phyloP scores from a whole-genome alignment of 2,329 filamentous ascomycete genomes.

The Fusarium goolgardi region DNA sequence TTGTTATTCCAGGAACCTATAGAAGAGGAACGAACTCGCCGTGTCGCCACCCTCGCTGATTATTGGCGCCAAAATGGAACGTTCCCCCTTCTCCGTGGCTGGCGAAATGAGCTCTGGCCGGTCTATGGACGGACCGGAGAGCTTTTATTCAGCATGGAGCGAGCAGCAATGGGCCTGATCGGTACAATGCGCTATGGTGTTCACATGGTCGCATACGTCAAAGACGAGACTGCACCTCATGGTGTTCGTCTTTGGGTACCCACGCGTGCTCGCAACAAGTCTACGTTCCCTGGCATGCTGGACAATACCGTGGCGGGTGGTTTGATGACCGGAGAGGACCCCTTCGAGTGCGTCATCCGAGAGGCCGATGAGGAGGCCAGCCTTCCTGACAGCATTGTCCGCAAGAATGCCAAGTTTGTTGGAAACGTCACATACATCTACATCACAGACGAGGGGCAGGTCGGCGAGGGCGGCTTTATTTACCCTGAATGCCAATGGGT shows the following conservation, averaged over 20 bases:
- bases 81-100: conserved; percentile 81
- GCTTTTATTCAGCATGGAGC: conserved; percentile 79
- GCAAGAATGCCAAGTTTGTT: conserved; percentile 65
- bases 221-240: conserved; percentile 53
- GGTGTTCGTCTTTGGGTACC: conserved; percentile 88
- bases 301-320: conserved; percentile 92
- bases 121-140: conserved; percentile 74
- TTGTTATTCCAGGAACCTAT: conserved; percentile 69
- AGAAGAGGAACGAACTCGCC: conserved; percentile 70
- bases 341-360: conserved; percentile 83
- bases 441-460: conserved; percentile 78
- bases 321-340: conserved; percentile 81
- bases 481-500: conserved; percentile 94
- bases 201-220: conserved; percentile 81
- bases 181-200: conserved; percentile 83
- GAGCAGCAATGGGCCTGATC: conserved; percentile 78
- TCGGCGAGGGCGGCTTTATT: conserved; percentile 82
- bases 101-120: conserved; percentile 84
- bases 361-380: conserved; percentile 92
- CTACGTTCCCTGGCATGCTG: conserved; percentile 90
- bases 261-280: conserved; percentile 78
- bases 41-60: conserved; percentile 66
- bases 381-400: conserved; percentile 76
- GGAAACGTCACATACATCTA: conserved; percentile 89
- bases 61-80: conserved; percentile 76